Evolutionary conservation across 768 basidiomycete genomes (phyloP).

Genomic region (Calocera viscosa): DNA sequence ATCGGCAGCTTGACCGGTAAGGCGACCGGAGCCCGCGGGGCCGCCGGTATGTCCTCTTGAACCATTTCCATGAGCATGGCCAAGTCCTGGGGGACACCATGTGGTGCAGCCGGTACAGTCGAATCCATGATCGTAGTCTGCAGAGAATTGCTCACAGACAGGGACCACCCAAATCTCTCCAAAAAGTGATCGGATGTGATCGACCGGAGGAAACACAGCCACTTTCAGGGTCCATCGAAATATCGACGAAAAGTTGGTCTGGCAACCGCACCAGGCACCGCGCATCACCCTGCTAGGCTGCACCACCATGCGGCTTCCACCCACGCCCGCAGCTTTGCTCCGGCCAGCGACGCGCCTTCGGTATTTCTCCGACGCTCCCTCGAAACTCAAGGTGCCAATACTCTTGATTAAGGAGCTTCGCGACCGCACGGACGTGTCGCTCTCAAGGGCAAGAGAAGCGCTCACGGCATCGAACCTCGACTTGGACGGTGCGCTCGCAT

Average conservation of each 20-base stretch:
- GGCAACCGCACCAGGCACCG: too few species aligned
- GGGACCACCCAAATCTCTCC: not conserved
- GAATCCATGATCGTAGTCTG: not conserved
- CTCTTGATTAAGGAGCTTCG: slow-evolving; percentile 72
- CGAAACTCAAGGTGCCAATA: slow-evolving; percentile 43
- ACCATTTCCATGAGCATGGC: slow-evolving; percentile 5
- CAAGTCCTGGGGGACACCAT: not conserved
- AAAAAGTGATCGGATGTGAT: slow-evolving; percentile 2
- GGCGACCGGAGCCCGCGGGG: not conserved
- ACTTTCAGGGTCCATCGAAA: not conserved
- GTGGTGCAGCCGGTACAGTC: not conserved
- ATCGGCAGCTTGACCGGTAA: not conserved
- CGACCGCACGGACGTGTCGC: slow-evolving; percentile 54
- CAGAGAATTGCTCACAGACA: not conserved
- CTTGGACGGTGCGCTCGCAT: slow-evolving; percentile 57
- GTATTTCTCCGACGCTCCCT: not conserved
- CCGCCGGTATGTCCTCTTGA: not conserved
- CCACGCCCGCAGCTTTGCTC: not conserved
- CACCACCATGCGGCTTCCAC: too few species aligned
- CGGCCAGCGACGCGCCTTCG: slow-evolving; percentile 11
- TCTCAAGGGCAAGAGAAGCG: slow-evolving; percentile 80
- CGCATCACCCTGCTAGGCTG: too few species aligned
- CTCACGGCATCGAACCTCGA: slow-evolving; percentile 62
- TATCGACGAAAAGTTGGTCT: too few species aligned
- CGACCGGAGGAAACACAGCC: not conserved